phyloP scores from a whole-genome alignment of 306 rosid genomes.

The Calophaca sinica region DNA sequence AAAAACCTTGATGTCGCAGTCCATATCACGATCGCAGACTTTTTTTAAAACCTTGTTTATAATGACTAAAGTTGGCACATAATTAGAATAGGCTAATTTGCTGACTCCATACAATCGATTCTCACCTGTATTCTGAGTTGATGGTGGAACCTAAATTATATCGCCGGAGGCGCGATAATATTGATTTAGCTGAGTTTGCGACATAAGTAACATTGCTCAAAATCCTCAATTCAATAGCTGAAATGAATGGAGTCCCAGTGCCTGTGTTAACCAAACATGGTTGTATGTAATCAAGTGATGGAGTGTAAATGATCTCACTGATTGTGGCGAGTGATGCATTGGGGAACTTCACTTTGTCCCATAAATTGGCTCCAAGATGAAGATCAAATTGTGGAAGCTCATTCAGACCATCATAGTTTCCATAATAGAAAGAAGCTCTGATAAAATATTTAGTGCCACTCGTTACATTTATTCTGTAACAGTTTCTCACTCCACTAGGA shows the following conservation, averaged over 20 bases:
- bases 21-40: too few species aligned
- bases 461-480: conserved; percentile 55
- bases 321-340: neutral
- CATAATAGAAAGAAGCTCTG: conserved; percentile 53
- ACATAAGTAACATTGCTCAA: conserved; percentile 39
- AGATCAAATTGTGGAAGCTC: conserved; percentile 55
- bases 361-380: conserved; percentile 51
- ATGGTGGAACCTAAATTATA: conserved; percentile 44
- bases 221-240: conserved; percentile 58
- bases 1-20: too few species aligned
- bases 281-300: conserved; percentile 42
- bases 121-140: conserved; percentile 19
- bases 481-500: conserved; percentile 63
- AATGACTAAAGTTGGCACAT: too few species aligned
- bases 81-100: neutral
- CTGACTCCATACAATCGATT: neutral
- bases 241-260: conserved; percentile 56
- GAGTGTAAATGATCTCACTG: conserved; percentile 54
- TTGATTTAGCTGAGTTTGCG: conserved; percentile 15
- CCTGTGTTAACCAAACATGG: conserved; percentile 59
- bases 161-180: neutral
- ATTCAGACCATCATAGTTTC: conserved; percentile 54
- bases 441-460: conserved; percentile 49
- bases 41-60: too few species aligned
- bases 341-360: conserved; percentile 37